Conservation (phyloP, 305 asterid genomes). For the Withania somnifera region DNA sequence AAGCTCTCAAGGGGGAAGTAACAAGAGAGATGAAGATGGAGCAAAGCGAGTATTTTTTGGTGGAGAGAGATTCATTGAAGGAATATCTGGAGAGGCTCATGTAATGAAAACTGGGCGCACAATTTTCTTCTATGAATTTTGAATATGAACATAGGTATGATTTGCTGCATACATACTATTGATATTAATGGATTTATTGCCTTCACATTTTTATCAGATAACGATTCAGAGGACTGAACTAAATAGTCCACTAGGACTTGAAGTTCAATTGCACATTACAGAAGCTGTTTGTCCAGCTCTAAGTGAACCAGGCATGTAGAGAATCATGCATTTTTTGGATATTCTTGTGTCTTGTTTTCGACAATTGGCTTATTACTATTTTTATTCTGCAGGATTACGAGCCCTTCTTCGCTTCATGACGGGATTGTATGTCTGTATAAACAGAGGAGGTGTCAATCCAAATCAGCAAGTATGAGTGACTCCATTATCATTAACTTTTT, state of each 20-base stretch:
- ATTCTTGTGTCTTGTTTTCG: background rate
- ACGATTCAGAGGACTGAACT: conserved; percentile 91
- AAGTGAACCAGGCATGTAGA: conserved; percentile 92
- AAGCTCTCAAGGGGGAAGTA: conserved; percentile 42
- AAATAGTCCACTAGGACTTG: conserved; percentile 86
- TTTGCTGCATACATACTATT: background rate
- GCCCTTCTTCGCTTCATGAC: conserved; percentile 99
- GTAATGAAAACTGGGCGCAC: conserved; percentile 29
- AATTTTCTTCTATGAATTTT: background rate
- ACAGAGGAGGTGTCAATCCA: conserved; percentile 92
- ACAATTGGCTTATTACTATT: conserved; percentile 4
- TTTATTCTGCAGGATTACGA: conserved; percentile 54
- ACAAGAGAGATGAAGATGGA: conserved; percentile 87
- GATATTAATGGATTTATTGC: background rate
- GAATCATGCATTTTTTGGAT: conserved; percentile 8
- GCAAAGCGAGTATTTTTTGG: conserved; percentile 98
- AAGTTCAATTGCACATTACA: conserved; percentile 77
- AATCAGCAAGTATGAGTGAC: conserved; percentile 45
- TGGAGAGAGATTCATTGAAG: conserved; percentile 94
- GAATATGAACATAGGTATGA: background rate
- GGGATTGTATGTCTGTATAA: conserved; percentile 82
- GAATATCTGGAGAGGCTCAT: conserved; percentile 93
- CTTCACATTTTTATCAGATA: conserved; percentile 41
- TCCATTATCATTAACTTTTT: background rate
- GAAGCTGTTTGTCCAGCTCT: conserved; percentile 96